Evolutionary conservation across 2,329 filamentous ascomycete species (phyloP).

Genomic region (Berkeleyomyces rouxiae): DNA sequence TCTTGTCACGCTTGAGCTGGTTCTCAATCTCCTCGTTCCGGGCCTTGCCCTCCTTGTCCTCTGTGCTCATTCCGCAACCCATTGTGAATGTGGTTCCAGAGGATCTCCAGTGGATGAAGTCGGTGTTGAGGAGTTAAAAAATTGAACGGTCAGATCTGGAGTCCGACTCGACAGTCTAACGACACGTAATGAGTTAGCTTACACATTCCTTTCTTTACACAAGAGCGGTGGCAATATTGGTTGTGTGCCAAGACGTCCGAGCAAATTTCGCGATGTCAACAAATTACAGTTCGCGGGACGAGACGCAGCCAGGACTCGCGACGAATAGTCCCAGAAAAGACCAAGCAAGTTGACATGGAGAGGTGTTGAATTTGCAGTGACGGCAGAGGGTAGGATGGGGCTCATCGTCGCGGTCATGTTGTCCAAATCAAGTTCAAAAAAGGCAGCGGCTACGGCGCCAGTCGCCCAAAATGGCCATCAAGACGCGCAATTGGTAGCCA

Average conservation of each 20-base stretch:
- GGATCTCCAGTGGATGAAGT: constrained; percentile 1
- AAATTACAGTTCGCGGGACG: not conserved
- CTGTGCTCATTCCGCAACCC: constrained; percentile 99
- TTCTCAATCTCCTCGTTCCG: constrained; percentile 99
- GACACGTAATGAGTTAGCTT: not conserved
- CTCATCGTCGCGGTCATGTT: too few species aligned
- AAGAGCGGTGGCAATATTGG: not conserved
- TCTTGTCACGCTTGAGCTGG: constrained; percentile 93
- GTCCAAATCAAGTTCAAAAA: too few species aligned
- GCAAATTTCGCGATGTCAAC: not conserved
- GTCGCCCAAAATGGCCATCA: not conserved
- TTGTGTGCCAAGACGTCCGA: not conserved
- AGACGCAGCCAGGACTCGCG: not conserved
- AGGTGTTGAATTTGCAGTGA: not conserved
- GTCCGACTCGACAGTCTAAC: not conserved
- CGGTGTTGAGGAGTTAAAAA: not conserved
- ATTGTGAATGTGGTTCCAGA: constrained; percentile 40
- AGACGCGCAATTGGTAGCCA: not conserved
- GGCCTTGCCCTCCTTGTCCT: constrained; percentile 99
- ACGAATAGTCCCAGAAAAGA: not conserved
- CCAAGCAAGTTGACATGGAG: not conserved
- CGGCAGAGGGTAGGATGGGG: too few species aligned
- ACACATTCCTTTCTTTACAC: not conserved
- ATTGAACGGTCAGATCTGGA: not conserved
- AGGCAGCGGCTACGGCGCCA: not conserved